Evolutionary conservation across 257 asterid genomes (phyloP).

Genomic region (Gentiana macrophylla): DNA sequence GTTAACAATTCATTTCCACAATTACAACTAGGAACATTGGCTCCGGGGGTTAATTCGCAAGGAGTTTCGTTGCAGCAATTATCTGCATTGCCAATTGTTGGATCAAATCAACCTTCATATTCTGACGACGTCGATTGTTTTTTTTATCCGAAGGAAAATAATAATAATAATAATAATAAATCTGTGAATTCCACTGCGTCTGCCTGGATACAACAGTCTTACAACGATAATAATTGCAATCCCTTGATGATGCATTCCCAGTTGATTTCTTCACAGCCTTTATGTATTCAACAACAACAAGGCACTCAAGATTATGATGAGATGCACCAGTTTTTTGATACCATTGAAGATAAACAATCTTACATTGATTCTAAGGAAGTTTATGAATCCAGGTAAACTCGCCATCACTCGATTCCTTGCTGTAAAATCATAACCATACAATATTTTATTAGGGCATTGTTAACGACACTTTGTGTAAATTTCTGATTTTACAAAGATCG

Average conservation of each 20-base stretch:
- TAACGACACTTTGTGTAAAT: too few relatives aligned
- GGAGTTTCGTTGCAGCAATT: too few relatives aligned
- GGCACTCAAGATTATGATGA: slow-evolving; percentile 42
- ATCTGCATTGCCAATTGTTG: too few relatives aligned
- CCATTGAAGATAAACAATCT: slow-evolving; percentile 62
- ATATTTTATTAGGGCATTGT: too few relatives aligned
- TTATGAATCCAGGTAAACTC: slow-evolving; percentile 51
- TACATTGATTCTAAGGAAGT: slow-evolving; percentile 54
- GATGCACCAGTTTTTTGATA: slow-evolving; percentile 54
- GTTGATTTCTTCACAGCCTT: slow-evolving; percentile 24
- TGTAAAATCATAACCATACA: too few relatives aligned
- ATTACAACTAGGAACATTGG: slow-evolving; percentile 39
- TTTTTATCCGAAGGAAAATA: slow-evolving; percentile 18
- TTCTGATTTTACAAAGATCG: too few relatives aligned
- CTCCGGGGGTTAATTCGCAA: slow-evolving; percentile 11
- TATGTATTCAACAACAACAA: slow-evolving; percentile 27
- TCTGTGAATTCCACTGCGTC: slow-evolving; percentile 14
- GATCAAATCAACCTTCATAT: too few relatives aligned
- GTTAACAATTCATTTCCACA: slow-evolving; percentile 40
- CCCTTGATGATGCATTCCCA: slow-evolving; percentile 39
- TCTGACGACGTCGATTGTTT: slow-evolving; percentile 4
- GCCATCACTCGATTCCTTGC: too few relatives aligned
- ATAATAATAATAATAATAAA: too few relatives aligned
- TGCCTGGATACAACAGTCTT: slow-evolving; percentile 45
- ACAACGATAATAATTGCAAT: slow-evolving; percentile 15